These are phyloP conservation scores for Pleurostoma richardsiae DNA, from an alignment of 2,329 filamentous ascomycete genomes.

Conservation along the genomic window DNA sequence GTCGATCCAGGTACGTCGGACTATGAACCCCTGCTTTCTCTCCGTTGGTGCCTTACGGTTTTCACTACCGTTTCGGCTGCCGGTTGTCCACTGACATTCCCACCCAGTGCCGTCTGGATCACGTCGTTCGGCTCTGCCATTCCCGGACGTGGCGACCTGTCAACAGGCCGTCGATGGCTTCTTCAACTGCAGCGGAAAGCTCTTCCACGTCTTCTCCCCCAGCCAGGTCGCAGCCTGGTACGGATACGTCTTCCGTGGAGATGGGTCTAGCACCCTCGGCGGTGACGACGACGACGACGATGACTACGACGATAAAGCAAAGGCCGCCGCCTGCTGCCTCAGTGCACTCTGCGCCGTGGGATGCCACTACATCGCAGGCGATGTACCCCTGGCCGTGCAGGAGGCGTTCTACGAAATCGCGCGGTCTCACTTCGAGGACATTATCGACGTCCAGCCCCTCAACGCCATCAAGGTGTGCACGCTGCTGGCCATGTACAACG, in stretches of 20 bases:
- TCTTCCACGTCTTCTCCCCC: slow-evolving; percentile 22
- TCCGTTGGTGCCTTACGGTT: too few species aligned
- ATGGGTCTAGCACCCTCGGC: too few species aligned
- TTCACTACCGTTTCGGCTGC: too few species aligned
- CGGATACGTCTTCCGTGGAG: slow-evolving; percentile 8
- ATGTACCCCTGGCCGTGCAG: slow-evolving; percentile 5
- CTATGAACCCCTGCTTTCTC: too few species aligned
- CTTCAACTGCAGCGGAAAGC: slow-evolving; percentile 16
- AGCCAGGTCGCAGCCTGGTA: slow-evolving; percentile 12
- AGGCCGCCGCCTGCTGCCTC: slow-evolving; percentile 17
- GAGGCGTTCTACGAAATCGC: slow-evolving; percentile 17
- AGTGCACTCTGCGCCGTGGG: slow-evolving; percentile 19
- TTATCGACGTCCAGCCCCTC: slow-evolving; percentile 16
- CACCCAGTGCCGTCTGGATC: too few species aligned
- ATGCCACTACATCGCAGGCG: slow-evolving; percentile 12
- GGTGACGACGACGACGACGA: neutral
- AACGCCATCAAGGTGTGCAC: slow-evolving; percentile 22
- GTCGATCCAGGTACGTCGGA: too few species aligned
- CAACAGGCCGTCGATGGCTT: slow-evolving; percentile 13
- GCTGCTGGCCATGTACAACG: slow-evolving; percentile 22
- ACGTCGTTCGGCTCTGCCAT: too few species aligned
- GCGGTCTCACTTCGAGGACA: slow-evolving; percentile 17
- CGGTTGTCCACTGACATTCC: too few species aligned
- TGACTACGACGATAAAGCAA: slow-evolving; percentile 5
- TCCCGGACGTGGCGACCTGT: too few species aligned